Conservation (phyloP, 2,329 filamentous ascomycete species). For the Aspergillus texensis region DNA sequence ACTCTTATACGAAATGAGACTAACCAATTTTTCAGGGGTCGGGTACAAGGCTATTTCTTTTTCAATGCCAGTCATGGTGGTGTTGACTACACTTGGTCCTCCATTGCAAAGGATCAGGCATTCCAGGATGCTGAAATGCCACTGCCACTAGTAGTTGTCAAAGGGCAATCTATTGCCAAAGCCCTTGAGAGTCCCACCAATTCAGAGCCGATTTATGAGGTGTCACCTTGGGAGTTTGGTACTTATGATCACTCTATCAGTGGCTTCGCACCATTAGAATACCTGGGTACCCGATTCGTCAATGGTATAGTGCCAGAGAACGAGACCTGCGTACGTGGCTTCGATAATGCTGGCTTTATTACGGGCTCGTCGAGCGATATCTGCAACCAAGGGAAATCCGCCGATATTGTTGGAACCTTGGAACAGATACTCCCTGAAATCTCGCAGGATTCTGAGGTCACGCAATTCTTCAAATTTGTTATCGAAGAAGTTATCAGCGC, state of each 20-base stretch:
- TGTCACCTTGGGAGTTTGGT: constrained; percentile 76
- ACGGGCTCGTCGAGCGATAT: constrained; percentile 82
- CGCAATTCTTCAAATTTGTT: no score
- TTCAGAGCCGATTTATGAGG: constrained; percentile 64
- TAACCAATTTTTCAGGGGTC: constrained; percentile 45
- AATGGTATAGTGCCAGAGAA: constrained; percentile 58
- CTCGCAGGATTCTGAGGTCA: no score
- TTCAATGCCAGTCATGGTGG: constrained; percentile 58
- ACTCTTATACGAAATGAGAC: no score
- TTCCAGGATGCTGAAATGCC: constrained; percentile 67
- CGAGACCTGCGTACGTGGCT: constrained; percentile 70
- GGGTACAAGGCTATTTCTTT: constrained; percentile 13
- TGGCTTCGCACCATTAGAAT: constrained; percentile 69
- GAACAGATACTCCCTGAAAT: no score
- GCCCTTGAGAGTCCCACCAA: constrained; percentile 34
- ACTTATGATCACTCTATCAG: constrained; percentile 70
- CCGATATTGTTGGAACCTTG: no score
- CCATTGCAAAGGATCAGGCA: constrained; percentile 62
- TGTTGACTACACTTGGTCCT: constrained; percentile 76
- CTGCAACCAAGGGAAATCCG: constrained; percentile 64
- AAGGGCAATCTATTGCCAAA: constrained; percentile 66
- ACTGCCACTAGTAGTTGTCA: constrained; percentile 70
- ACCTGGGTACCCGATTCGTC: constrained; percentile 71
- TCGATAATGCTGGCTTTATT: constrained; percentile 77
- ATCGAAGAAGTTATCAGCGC: no score